Conservation (phyloP, 2,329 filamentous ascomycete genomes). For the Clathrospora elynae region DNA sequence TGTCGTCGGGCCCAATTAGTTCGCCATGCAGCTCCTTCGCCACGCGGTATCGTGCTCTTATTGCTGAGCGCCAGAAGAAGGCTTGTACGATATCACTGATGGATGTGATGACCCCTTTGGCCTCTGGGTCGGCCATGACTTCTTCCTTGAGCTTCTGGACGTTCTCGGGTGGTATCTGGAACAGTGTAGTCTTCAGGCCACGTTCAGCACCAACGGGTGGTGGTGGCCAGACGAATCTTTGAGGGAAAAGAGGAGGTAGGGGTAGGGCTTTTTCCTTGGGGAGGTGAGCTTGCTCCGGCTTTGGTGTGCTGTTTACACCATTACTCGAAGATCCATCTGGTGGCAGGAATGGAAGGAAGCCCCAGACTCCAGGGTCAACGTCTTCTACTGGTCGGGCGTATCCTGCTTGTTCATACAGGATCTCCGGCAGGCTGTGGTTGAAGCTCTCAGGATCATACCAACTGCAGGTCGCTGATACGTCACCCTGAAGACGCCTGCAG, state of each 20-base stretch:
- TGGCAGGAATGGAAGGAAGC: conserved; percentile 26
- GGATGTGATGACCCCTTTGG: conserved; percentile 35
- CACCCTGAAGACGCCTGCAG: conserved; percentile 31
- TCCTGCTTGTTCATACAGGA: conserved; percentile 24
- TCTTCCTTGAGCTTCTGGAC: conserved; percentile 38
- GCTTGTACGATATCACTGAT: conserved; percentile 51
- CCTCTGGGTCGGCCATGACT: conserved; percentile 26
- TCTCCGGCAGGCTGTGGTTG: conserved; percentile 30
- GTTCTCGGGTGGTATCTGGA: conserved; percentile 42
- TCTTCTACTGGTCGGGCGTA: conserved; percentile 18
- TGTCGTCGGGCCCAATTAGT: conserved; percentile 17
- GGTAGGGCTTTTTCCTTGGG: conserved; percentile 32
- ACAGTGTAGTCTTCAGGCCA: conserved; percentile 40
- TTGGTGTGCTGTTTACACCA: conserved; percentile 22
- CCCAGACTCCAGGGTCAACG: conserved; percentile 25
- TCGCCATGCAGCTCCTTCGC: conserved; percentile 24
- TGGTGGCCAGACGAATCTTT: no score
- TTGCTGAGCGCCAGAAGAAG: conserved; percentile 49
- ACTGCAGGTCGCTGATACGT: conserved; percentile 23
- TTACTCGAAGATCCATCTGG: conserved; percentile 14
- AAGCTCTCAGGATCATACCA: conserved; percentile 31
- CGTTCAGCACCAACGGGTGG: no score
- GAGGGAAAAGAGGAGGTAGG: no score
- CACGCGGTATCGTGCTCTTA: conserved; percentile 45
- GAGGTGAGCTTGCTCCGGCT: conserved; percentile 35